Conservation (phyloP, 331 rosid genomes). For the Saraca asoca region DNA sequence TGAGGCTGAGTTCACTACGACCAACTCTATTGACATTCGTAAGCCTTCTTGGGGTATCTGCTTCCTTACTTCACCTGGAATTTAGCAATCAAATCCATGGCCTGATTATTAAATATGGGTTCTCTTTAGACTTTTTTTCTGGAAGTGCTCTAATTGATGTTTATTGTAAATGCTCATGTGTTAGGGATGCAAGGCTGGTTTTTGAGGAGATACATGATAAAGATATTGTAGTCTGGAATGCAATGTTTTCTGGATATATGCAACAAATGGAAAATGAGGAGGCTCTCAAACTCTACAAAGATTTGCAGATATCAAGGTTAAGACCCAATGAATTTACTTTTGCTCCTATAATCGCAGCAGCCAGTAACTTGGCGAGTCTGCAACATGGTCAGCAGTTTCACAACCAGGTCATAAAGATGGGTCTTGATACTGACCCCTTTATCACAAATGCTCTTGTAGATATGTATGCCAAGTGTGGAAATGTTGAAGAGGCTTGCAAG, state of each 20-base stretch:
- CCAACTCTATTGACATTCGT: constrained; percentile 73
- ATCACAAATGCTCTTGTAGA: constrained; percentile 73
- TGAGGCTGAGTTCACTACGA: constrained; percentile 57
- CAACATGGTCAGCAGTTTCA: constrained; percentile 77
- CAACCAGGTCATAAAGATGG: constrained; percentile 72
- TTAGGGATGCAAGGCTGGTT: constrained; percentile 65
- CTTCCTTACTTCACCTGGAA: constrained; percentile 53
- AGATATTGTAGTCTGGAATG: constrained; percentile 91
- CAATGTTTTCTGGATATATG: constrained; percentile 70
- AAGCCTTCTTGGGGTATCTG: constrained; percentile 82
- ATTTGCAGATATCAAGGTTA: constrained; percentile 55
- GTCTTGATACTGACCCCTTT: constrained; percentile 68
- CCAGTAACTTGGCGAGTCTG: constrained; percentile 73
- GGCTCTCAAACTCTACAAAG: constrained; percentile 66
- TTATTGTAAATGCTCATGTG: constrained; percentile 73
- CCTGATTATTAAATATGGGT: constrained; percentile 64
- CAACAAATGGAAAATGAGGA: constrained; percentile 64
- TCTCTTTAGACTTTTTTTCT: constrained; percentile 65
- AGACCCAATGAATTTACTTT: constrained; percentile 80
- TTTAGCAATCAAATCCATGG: constrained; percentile 77
- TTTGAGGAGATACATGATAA: constrained; percentile 67
- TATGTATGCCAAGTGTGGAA: constrained; percentile 89
- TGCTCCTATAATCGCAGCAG: constrained; percentile 66
- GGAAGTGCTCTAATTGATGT: constrained; percentile 87
- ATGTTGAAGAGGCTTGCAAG: constrained; percentile 62